A percentile compares a stretch with the other conserved stretches of the same genome.
Conservation (phyloP, 441 rosid species). For the Populus tomentosa region DNA sequence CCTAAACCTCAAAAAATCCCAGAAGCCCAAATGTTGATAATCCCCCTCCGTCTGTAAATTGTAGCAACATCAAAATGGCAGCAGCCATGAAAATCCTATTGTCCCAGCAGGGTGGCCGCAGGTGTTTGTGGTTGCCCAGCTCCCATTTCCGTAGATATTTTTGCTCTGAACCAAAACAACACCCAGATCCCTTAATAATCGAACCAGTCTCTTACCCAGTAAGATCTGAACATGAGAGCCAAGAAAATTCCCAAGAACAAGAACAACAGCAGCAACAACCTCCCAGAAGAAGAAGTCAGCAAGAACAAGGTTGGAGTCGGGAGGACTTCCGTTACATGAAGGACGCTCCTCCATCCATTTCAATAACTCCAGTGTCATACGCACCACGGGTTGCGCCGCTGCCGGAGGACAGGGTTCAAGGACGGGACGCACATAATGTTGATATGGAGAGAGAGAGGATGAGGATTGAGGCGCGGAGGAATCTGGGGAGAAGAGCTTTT, state of each 20-base stretch:
- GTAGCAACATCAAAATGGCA: not conserved
- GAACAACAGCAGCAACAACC: constrained; percentile 4
- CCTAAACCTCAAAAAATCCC: not conserved
- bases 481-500: constrained; percentile 30
- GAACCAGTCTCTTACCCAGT: constrained; percentile 62
- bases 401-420: constrained; percentile 52
- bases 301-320: constrained; percentile 41
- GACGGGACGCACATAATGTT: not conserved
- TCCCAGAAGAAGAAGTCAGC: not conserved
- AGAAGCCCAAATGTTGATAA: not conserved
- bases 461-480: constrained; percentile 33
- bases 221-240: constrained; percentile 42
- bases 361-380: constrained; percentile 63
- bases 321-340: constrained; percentile 78
- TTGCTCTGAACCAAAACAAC: constrained; percentile 7
- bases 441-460: constrained; percentile 43
- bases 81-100: not conserved
- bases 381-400: constrained; percentile 79
- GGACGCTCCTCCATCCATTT: constrained; percentile 28
- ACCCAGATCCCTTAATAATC: constrained; percentile 32
- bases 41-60: not conserved
- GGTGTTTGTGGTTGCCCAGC: not conserved
- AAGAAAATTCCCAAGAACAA: constrained; percentile 3
- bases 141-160: not conserved
- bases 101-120: constrained; percentile 6